Percentiles rank a stretch among this genome's conserved stretches.
These are phyloP conservation scores for Emergomyces orientalis DNA, from an alignment of 2,329 filamentous ascomycete species.

Conservation along the genomic window DNA sequence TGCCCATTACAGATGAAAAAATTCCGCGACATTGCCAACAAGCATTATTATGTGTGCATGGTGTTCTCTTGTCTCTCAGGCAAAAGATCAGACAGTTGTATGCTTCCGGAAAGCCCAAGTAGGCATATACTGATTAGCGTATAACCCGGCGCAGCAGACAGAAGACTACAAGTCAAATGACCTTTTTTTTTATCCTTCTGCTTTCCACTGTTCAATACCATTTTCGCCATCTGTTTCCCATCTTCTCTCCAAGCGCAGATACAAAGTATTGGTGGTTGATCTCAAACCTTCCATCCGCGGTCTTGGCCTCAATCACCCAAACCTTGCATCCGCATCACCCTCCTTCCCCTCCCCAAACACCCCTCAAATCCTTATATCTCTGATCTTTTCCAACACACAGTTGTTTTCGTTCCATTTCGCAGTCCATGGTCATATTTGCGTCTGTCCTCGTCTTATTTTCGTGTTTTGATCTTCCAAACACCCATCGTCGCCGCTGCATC, in stretches of 20 bases:
- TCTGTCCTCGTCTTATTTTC: neutral
- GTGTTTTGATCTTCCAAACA: neutral
- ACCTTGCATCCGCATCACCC: neutral
- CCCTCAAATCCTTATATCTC: neutral
- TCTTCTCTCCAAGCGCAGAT: neutral
- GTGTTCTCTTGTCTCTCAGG: neutral
- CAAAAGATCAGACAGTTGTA: neutral
- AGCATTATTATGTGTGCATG: neutral
- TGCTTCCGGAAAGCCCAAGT: neutral
- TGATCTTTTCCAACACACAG: conserved; percentile 9
- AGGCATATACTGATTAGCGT: neutral
- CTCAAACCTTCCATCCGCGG: neutral
- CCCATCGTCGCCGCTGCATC: neutral
- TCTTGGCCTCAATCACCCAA: neutral
- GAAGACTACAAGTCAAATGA: neutral
- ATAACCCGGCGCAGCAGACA: neutral
- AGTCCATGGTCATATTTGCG: neutral
- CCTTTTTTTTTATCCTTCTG: neutral
- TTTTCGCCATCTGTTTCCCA: neutral
- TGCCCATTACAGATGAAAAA: neutral
- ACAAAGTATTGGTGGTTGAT: neutral
- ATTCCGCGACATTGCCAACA: neutral
- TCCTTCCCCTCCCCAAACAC: neutral
- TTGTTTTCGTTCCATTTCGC: neutral
- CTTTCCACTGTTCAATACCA: neutral